Percentiles rank a stretch among this genome's conserved stretches.
phyloP scores from a whole-genome alignment of 768 basidiomycete species.

The Podaxis pistillaris region DNA sequence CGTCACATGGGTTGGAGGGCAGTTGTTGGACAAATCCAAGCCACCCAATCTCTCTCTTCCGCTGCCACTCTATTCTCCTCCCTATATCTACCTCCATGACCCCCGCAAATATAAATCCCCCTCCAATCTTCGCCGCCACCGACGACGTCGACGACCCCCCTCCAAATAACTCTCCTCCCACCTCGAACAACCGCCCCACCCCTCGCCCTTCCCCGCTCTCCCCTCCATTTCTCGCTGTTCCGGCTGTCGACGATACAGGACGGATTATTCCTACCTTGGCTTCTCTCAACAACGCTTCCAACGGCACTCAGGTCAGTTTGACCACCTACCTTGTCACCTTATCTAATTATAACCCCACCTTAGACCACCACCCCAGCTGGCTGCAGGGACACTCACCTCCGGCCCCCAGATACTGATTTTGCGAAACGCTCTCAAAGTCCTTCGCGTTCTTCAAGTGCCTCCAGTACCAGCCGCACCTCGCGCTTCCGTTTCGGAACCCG shows the following conservation, averaged over 20 bases:
- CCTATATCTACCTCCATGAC: constrained; percentile 21
- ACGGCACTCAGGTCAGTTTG: neutral
- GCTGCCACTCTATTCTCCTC: constrained; percentile 16
- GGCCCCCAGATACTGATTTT: constrained; percentile 4
- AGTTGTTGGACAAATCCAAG: constrained; percentile 3
- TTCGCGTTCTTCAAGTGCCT: neutral
- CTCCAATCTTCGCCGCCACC: constrained; percentile 5
- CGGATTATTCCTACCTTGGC: neutral
- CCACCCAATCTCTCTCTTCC: constrained; percentile 10
- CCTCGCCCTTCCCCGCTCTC: neutral
- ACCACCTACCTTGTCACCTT: constrained; percentile 13
- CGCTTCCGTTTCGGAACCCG: constrained; percentile 15
- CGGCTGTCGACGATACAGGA: neutral
- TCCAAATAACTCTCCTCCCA: neutral
- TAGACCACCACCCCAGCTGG: neutral
- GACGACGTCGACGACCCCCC: constrained; percentile 14
- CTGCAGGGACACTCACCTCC: constrained; percentile 13
- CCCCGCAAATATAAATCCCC: constrained; percentile 7
- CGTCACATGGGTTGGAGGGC: constrained; percentile 12
- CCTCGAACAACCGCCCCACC: neutral
- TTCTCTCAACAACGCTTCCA: neutral
- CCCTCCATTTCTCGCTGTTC: constrained; percentile 15
- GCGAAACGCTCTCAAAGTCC: constrained; percentile 11
- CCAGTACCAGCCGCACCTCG: constrained; percentile 7
- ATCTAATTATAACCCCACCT: constrained; percentile 10